Conservation (phyloP, 192 early-diverging fungal species). For the Podila horticola region DNA sequence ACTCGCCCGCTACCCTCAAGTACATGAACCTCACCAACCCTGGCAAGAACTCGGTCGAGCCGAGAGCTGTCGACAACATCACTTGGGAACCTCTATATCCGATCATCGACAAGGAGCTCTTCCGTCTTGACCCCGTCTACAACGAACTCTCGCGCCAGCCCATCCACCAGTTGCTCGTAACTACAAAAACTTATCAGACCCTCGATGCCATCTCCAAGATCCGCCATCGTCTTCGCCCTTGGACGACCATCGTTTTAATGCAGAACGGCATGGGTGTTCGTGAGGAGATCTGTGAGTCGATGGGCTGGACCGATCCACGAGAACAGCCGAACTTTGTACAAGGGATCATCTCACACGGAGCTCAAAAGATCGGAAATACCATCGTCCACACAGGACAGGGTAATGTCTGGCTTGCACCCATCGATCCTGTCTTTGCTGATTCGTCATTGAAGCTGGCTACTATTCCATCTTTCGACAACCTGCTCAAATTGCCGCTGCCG, state of each 20-base stretch:
- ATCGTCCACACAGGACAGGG: slow-evolving; percentile 68
- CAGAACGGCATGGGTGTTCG: slow-evolving; percentile 75
- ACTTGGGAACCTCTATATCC: slow-evolving; percentile 48
- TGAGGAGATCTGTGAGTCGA: slow-evolving; percentile 59
- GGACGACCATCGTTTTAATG: slow-evolving; percentile 67
- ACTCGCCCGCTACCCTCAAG: slow-evolving; percentile 47
- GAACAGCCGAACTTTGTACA: slow-evolving; percentile 49
- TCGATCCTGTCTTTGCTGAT: background rate
- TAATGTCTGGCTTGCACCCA: slow-evolving; percentile 59
- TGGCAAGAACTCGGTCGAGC: slow-evolving; percentile 17
- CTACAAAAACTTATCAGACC: slow-evolving; percentile 75
- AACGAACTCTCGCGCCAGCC: slow-evolving; percentile 38
- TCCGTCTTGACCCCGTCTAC: slow-evolving; percentile 30
- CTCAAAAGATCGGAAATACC: slow-evolving; percentile 53
- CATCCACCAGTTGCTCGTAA: slow-evolving; percentile 66
- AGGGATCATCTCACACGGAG: slow-evolving; percentile 54
- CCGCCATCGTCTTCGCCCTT: slow-evolving; percentile 56
- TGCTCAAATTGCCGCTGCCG: background rate
- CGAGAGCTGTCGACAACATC: slow-evolving; percentile 43
- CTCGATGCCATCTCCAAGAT: slow-evolving; percentile 60
- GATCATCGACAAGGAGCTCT: slow-evolving; percentile 19
- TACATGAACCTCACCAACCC: slow-evolving; percentile 30
- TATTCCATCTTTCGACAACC: background rate
- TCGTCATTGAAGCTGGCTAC: background rate
- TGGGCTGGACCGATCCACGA: slow-evolving; percentile 58